A percentile compares a stretch with the other conserved stretches of the same genome.
These are phyloP conservation scores for Filosporella fistucella DNA, from an alignment of 495 filamentous ascomycete species.

Conservation along the genomic window DNA sequence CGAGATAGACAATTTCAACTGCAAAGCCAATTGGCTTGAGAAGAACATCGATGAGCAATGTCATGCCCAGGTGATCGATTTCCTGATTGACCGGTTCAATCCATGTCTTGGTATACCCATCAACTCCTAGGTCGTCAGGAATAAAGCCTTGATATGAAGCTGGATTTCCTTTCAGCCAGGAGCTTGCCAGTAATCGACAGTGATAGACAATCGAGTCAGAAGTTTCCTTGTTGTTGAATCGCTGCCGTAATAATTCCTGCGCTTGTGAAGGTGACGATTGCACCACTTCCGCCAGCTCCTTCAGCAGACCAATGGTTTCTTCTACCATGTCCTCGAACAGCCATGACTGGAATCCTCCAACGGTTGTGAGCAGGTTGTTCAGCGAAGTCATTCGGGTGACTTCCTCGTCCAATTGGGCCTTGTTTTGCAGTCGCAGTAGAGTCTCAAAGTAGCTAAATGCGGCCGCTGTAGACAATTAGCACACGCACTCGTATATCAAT, in stretches of 20 bases:
- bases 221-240: slow-evolving; percentile 66
- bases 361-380: slow-evolving; percentile 58
- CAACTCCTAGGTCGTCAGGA: slow-evolving; percentile 46
- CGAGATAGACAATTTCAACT: slow-evolving; percentile 86
- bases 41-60: slow-evolving; percentile 70
- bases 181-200: slow-evolving; percentile 72
- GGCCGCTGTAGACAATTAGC: slow-evolving; percentile 55
- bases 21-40: slow-evolving; percentile 75
- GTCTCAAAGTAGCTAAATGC: slow-evolving; percentile 91
- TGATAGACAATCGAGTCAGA: slow-evolving; percentile 70
- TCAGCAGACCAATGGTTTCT: slow-evolving; percentile 63
- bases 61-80: slow-evolving; percentile 84
- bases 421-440: slow-evolving; percentile 62
- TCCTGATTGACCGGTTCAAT: slow-evolving; percentile 76
- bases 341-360: slow-evolving; percentile 59
- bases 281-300: slow-evolving; percentile 46
- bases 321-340: slow-evolving; percentile 83
- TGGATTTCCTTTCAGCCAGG: slow-evolving; percentile 76
- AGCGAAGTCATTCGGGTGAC: slow-evolving; percentile 65
- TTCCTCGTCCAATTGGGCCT: slow-evolving; percentile 61
- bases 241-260: slow-evolving; percentile 55
- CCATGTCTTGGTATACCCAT: slow-evolving; percentile 61
- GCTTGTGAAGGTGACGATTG: slow-evolving; percentile 48
- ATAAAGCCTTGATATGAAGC: slow-evolving; percentile 69
- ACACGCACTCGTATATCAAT: not conserved